These are phyloP conservation scores for Pseudoscleropodium purum DNA, from an alignment of 225 moss, liverwort and hornwort species.

Conservation along the genomic window DNA sequence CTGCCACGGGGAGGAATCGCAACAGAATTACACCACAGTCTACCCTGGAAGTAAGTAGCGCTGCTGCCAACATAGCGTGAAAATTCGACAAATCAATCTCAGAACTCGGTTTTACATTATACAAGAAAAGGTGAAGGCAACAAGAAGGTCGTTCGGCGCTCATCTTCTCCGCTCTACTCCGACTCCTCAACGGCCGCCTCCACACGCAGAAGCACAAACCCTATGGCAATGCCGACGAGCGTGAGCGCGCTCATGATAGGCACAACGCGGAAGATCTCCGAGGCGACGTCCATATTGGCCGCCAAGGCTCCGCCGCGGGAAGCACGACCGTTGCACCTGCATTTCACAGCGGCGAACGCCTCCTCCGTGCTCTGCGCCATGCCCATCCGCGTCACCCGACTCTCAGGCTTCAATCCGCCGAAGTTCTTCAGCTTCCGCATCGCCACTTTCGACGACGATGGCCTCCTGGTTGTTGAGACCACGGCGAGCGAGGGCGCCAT, in stretches of 20 bases:
- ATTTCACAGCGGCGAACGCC: conserved; percentile 54
- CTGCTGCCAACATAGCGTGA: not conserved
- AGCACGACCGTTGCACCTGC: conserved; percentile 25
- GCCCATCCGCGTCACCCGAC: conserved; percentile 51
- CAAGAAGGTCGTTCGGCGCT: not conserved
- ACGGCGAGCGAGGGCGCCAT: conserved; percentile 15
- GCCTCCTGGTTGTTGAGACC: not conserved
- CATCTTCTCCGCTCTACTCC: conserved; percentile 33
- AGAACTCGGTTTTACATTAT: conserved; percentile 1
- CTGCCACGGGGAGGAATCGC: not conserved
- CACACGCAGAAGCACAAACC: conserved; percentile 79
- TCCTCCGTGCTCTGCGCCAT: conserved; percentile 64
- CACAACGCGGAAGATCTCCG: conserved; percentile 48
- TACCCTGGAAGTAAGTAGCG: not conserved
- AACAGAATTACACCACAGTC: not conserved
- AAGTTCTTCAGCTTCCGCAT: conserved; percentile 61
- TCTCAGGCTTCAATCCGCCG: conserved; percentile 72
- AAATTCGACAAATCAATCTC: conserved; percentile 16
- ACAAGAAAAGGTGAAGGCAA: not conserved
- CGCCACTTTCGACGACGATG: conserved; percentile 1
- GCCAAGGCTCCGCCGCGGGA: conserved; percentile 56
- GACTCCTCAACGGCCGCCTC: conserved; percentile 91
- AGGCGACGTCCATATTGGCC: conserved; percentile 43
- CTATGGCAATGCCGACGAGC: conserved; percentile 63
- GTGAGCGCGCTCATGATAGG: conserved; percentile 81